Conservation (phyloP, 176 grass and related monocot genomes). For the Juncus inflexus region DNA sequence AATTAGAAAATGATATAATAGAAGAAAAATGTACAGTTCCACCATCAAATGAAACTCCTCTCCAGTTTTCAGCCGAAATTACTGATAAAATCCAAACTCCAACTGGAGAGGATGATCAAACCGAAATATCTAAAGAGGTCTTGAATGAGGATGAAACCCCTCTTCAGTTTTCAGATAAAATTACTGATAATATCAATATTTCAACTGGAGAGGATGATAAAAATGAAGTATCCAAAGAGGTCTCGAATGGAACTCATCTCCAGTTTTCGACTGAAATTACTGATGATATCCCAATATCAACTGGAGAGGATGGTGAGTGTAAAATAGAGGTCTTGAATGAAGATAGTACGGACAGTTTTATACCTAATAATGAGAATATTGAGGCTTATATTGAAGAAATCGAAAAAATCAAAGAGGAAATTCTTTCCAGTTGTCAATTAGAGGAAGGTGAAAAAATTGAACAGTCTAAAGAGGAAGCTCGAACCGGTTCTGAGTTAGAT, state of each 20-base stretch:
- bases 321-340: background rate
- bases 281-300: background rate
- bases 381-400: slow-evolving; percentile 6
- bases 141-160: background rate
- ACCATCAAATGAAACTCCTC: slow-evolving; percentile 1
- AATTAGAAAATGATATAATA: slow-evolving; percentile 1
- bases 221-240: too few relatives aligned
- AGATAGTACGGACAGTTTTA: slow-evolving; percentile 9
- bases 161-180: slow-evolving; percentile 6
- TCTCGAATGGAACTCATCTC: background rate
- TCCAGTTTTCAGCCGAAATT: slow-evolving; percentile 13
- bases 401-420: background rate
- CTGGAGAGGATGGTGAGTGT: too few relatives aligned
- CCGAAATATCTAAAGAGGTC: background rate
- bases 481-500: background rate
- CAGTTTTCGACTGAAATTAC: slow-evolving; percentile 15
- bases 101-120: too few relatives aligned
- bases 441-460: background rate
- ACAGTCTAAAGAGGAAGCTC: slow-evolving; percentile 3
- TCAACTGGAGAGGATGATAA: too few relatives aligned
- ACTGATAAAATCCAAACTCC: background rate
- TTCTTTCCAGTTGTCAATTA: background rate
- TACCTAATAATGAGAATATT: slow-evolving; percentile 17
- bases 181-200: slow-evolving; percentile 9
- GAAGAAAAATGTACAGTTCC: background rate